Conservation (phyloP, 2,329 filamentous ascomycete genomes). For the Claviceps arundinis region DNA sequence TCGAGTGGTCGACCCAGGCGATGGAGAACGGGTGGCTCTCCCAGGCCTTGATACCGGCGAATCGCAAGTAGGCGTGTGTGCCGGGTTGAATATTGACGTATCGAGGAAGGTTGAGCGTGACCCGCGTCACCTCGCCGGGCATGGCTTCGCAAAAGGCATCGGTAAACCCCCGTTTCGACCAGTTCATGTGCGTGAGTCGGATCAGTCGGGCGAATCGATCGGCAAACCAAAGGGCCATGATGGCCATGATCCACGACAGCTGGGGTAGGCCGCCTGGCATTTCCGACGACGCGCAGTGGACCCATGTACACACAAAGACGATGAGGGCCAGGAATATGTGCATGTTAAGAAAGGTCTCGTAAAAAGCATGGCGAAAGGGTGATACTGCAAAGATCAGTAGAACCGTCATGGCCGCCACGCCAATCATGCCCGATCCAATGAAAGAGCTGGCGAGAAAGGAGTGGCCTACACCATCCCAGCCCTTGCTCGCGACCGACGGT, state of each 20-base stretch:
- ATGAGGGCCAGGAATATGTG: constrained; percentile 67
- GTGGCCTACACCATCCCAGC: constrained; percentile 43
- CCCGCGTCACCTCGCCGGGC: constrained; percentile 55
- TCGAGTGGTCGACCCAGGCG: constrained; percentile 53
- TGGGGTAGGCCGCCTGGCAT: constrained; percentile 51
- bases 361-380: constrained; percentile 82
- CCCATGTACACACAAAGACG: constrained; percentile 57
- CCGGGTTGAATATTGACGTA: constrained; percentile 55
- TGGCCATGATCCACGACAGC: constrained; percentile 58
- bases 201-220: constrained; percentile 55
- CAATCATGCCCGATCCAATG: constrained; percentile 51
- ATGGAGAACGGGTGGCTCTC: constrained; percentile 70
- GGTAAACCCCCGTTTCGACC: constrained; percentile 43
- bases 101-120: constrained; percentile 56
- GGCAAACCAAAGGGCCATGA: constrained; percentile 62
- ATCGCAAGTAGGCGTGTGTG: constrained; percentile 62
- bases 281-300: constrained; percentile 59
- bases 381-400: constrained; percentile 61
- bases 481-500: constrained; percentile 53
- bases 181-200: constrained; percentile 54
- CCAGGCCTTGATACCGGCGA: constrained; percentile 52
- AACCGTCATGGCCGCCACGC: constrained; percentile 45
- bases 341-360: constrained; percentile 85
- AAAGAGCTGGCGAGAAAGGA: constrained; percentile 47
- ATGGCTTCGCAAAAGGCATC: constrained; percentile 54